Evolutionary conservation across 257 asterid species (phyloP), one percentile per base, ranked within the genome.

Genomic region (Nicotiana tomentosiformis): DNA sequence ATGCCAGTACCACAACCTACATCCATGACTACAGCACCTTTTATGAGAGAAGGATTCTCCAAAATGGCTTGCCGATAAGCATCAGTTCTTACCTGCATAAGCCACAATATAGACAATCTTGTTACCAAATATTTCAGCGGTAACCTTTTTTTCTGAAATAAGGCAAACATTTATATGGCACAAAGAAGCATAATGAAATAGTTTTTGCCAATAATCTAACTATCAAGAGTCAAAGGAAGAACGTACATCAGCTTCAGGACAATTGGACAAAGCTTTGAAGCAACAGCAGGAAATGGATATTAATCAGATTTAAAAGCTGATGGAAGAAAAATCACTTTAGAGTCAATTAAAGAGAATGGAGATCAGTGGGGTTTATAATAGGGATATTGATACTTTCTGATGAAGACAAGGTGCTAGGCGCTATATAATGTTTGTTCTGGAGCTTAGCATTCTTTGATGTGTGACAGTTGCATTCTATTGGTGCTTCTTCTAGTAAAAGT

Each of bases 1-100:
- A 96, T 96, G 88, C 99, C 99, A 82, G 99, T 96, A 67, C 99
- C 99, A 83, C 99, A 96, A 68, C 99, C 99, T 8, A 96, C 93
- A 85, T 96, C 99, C 99, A 96, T 93, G 51, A 94, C 98, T 58
- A 88, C 94, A 66, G 98, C 92, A 66, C 88, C 90, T 77, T 80
- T 87, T 26, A 96, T 82, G 74, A 96, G 92, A 85, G 98, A 93
- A 78, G 98, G 99, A 83, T 96, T 96, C 85, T 91, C 93, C 89
- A 90, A 15, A 57, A 96, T 90, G 82, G 99, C 98, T 88, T 91
- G 89, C 86, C 90, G 91, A 68, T 94, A 96, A 15, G 98, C 91
- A 88, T 93, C 97, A 10, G 99, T 96, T 84, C 99, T 90, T 35
- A 88, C 98, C 99, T 96, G 91, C 87, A 91, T 20, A 26, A 7